Conservation (phyloP, 2,329 filamentous ascomycete species). For the Aureobasidium lini region DNA sequence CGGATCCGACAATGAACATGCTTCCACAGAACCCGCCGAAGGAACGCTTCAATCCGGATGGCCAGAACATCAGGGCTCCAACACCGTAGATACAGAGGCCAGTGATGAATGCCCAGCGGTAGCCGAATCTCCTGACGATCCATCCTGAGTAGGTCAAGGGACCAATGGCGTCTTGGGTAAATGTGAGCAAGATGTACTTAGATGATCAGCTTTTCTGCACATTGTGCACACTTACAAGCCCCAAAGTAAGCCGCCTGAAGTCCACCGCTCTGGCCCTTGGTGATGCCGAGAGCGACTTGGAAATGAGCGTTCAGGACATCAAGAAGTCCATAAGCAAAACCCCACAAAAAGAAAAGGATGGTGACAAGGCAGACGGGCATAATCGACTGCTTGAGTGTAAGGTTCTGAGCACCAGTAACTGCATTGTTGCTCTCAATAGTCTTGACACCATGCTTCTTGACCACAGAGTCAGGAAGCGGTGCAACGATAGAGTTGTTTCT, state of each 20-base stretch:
- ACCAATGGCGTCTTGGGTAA: slow-evolving; percentile 36
- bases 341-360: slow-evolving; percentile 58
- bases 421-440: slow-evolving; percentile 10
- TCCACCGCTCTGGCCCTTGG: slow-evolving; percentile 36
- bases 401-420: slow-evolving; percentile 5
- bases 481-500: slow-evolving; percentile 6
- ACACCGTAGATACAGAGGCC: slow-evolving; percentile 50
- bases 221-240: background rate
- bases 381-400: slow-evolving; percentile 60
- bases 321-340: slow-evolving; percentile 50
- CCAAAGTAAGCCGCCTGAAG: slow-evolving; percentile 45
- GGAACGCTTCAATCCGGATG: slow-evolving; percentile 46
- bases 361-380: slow-evolving; percentile 60
- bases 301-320: slow-evolving; percentile 48
- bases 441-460: slow-evolving; percentile 6
- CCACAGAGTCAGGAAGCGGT: background rate
- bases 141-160: slow-evolving; percentile 42
- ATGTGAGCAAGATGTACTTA: too few relatives aligned
- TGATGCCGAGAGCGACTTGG: slow-evolving; percentile 37
- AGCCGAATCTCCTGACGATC: slow-evolving; percentile 44
- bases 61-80: slow-evolving; percentile 53
- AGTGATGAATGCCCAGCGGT: slow-evolving; percentile 40
- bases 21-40: slow-evolving; percentile 55
- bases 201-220: too few relatives aligned
- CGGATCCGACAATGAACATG: slow-evolving; percentile 49